phyloP scores from a whole-genome alignment of 768 basidiomycete genomes.

The Psilocybe cubensis region DNA sequence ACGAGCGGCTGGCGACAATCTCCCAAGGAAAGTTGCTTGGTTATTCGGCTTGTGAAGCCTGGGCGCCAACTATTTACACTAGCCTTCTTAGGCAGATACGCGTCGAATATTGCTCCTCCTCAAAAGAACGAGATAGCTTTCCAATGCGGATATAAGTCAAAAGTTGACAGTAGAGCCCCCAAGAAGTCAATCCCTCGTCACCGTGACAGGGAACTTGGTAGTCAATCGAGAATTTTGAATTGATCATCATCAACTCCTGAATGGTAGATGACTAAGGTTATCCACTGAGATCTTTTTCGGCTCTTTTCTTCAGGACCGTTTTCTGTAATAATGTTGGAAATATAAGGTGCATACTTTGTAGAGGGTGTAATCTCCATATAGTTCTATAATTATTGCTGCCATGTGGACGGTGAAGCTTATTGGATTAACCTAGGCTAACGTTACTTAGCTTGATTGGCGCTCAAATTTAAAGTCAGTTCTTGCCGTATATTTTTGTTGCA shows the following conservation, averaged over 20 bases:
- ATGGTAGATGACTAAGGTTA: background rate
- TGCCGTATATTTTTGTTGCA: background rate
- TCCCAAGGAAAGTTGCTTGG: background rate
- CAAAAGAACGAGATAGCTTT: background rate
- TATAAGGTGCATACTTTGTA: background rate
- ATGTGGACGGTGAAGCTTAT: background rate
- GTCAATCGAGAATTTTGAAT: conserved; percentile 20
- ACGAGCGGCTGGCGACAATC: background rate
- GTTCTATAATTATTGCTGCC: background rate
- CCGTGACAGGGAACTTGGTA: conserved; percentile 22
- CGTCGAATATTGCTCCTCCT: background rate
- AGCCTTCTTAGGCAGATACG: background rate
- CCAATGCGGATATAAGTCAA: conserved; percentile 20
- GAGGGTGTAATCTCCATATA: background rate
- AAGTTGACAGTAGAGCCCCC: conserved; percentile 17
- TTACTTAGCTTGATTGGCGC: conserved; percentile 23
- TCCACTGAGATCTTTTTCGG: background rate
- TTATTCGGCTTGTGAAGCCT: background rate
- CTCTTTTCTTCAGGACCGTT: background rate
- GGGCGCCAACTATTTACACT: background rate
- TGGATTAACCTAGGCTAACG: background rate
- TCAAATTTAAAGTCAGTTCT: conserved; percentile 14
- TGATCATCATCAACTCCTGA: conserved; percentile 15
- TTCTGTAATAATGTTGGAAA: background rate
- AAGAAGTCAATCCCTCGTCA: conserved; percentile 17